Conservation (phyloP, 176 grass and related monocot species). For the Carex myosuroides region DNA sequence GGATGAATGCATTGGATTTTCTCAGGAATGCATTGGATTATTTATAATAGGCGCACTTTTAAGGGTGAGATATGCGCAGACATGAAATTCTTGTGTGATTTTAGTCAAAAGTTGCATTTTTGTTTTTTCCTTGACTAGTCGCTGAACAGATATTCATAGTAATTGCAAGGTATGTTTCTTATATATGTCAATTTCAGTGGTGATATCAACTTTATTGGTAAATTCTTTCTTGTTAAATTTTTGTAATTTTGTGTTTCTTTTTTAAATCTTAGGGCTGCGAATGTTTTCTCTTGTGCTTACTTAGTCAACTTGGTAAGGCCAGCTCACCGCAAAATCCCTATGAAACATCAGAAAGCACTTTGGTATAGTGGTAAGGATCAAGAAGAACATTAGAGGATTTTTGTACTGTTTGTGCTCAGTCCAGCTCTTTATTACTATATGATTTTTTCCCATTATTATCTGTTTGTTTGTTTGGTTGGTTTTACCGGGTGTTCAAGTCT, state of each 20-base stretch:
- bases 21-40: background rate
- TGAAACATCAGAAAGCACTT: conserved; percentile 95
- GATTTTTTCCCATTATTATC: background rate
- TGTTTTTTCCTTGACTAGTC: conserved; percentile 59
- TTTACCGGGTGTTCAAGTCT: background rate
- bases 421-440: background rate
- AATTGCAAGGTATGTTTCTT: conserved; percentile 72
- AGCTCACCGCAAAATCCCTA: conserved; percentile 74
- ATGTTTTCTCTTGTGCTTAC: conserved; percentile 90
- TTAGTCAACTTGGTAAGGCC: conserved; percentile 83
- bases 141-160: conserved; percentile 82
- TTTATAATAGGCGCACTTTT: background rate
- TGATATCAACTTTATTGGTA: conserved; percentile 14
- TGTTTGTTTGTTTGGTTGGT: background rate
- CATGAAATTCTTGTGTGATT: background rate
- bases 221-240: conserved; percentile 7
- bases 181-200: conserved; percentile 10
- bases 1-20: background rate
- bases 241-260: conserved; percentile 7
- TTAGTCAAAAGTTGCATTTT: conserved; percentile 1
- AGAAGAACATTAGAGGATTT: conserved; percentile 2
- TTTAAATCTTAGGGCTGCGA: conserved; percentile 50
- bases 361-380: conserved; percentile 87
- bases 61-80: background rate
- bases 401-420: background rate